phyloP scores from a whole-genome alignment of 1,284 basidiomycete species.

The Boletus smithii region DNA sequence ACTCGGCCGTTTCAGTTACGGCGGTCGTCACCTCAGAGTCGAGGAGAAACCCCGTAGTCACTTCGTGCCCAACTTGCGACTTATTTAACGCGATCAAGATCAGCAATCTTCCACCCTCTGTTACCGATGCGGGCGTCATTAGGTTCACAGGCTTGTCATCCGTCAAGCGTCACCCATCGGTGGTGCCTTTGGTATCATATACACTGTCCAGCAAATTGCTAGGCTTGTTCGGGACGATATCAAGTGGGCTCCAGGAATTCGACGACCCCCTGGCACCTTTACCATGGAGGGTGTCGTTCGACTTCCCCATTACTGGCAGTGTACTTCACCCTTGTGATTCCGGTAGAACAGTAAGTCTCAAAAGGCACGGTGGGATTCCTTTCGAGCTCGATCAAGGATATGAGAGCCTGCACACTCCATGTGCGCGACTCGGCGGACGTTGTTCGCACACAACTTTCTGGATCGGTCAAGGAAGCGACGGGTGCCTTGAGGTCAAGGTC shows the following conservation, averaged over 20 bases:
- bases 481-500: conserved; percentile 53
- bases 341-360: conserved; percentile 49
- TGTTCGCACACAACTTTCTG: conserved; percentile 30
- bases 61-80: conserved; percentile 21
- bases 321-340: conserved; percentile 45
- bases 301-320: conserved; percentile 49
- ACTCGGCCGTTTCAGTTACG: conserved; percentile 35
- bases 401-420: conserved; percentile 27
- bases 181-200: not conserved
- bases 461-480: conserved; percentile 44
- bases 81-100: conserved; percentile 36
- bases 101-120: conserved; percentile 21
- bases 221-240: conserved; percentile 19
- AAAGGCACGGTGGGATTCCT: conserved; percentile 45
- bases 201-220: conserved; percentile 9
- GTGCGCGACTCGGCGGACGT: conserved; percentile 19
- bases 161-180: conserved; percentile 20
- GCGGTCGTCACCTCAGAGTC: conserved; percentile 41
- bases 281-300: conserved; percentile 29
- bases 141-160: conserved; percentile 19
- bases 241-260: conserved; percentile 18
- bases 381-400: conserved; percentile 33
- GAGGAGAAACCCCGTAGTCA: conserved; percentile 38
- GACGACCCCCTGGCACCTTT: conserved; percentile 20
- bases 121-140: conserved; percentile 23